phyloP scores from a whole-genome alignment of 1,284 basidiomycete genomes.

The Puccinia novopanici region DNA sequence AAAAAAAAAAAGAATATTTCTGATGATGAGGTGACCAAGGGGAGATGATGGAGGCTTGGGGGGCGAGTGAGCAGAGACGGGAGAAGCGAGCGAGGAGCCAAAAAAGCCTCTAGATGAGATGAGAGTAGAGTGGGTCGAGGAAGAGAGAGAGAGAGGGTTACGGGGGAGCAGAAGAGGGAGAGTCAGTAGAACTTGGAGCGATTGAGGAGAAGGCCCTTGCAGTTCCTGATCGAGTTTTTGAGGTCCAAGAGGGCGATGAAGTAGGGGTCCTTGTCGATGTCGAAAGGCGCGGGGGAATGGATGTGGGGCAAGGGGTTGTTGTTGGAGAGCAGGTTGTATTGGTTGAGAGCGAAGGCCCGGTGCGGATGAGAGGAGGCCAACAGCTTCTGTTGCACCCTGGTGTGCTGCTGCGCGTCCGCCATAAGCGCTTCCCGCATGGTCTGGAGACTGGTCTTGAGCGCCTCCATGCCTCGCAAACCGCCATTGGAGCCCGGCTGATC shows the following conservation, averaged over 20 bases:
- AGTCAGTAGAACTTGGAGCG: slow-evolving; percentile 6
- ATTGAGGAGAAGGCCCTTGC: slow-evolving; percentile 17
- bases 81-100: too few relatives aligned
- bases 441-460: slow-evolving; percentile 10
- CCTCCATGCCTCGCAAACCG: neutral
- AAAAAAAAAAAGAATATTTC: too few relatives aligned
- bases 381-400: neutral
- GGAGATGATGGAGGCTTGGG: too few relatives aligned
- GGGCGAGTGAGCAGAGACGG: too few relatives aligned
- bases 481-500: too few relatives aligned
- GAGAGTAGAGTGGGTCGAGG: too few relatives aligned
- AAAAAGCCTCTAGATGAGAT: too few relatives aligned
- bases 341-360: neutral
- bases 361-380: slow-evolving; percentile 2
- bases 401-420: neutral
- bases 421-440: neutral
- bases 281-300: neutral
- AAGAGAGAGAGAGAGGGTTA: too few relatives aligned
- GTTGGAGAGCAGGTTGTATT: too few relatives aligned
- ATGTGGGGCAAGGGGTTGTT: too few relatives aligned
- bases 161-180: neutral
- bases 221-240: slow-evolving; percentile 16
- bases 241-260: slow-evolving; percentile 17
- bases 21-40: too few relatives aligned
- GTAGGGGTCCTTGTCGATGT: slow-evolving; percentile 12